A percentile compares a stretch with the other conserved stretches of the same genome.
Conservation (phyloP, 2,329 filamentous ascomycete genomes). For the Arthrobotrys sinensis region DNA sequence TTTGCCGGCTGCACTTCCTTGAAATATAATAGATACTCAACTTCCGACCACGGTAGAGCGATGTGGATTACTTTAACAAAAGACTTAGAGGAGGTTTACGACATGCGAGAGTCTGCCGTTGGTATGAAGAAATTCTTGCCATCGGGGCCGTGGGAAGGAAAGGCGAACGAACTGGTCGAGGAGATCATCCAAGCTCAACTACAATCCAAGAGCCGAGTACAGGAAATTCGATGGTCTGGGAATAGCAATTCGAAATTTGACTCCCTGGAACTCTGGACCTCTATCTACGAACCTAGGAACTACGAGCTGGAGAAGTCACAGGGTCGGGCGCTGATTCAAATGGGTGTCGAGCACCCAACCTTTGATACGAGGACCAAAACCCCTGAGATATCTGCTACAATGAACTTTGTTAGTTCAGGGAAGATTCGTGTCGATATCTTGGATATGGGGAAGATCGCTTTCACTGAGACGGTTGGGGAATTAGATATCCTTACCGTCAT, state of each 20-base stretch:
- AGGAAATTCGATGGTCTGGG: slow-evolving; percentile 55
- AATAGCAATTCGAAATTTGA: slow-evolving; percentile 60
- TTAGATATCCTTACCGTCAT: slow-evolving; percentile 51
- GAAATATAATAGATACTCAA: slow-evolving; percentile 80
- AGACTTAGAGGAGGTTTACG: slow-evolving; percentile 74
- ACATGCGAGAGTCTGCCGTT: slow-evolving; percentile 71
- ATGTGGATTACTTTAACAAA: slow-evolving; percentile 79
- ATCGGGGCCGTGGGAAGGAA: slow-evolving; percentile 82
- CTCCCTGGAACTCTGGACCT: slow-evolving; percentile 56
- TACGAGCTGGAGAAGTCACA: slow-evolving; percentile 54
- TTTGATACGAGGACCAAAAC: slow-evolving; percentile 54
- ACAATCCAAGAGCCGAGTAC: slow-evolving; percentile 72
- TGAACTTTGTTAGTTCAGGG: slow-evolving; percentile 51
- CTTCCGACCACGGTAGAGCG: slow-evolving; percentile 76
- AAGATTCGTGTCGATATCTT: slow-evolving; percentile 59
- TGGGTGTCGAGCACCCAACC: slow-evolving; percentile 47
- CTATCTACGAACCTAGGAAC: slow-evolving; percentile 51
- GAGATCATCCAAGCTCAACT: slow-evolving; percentile 89
- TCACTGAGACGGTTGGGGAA: slow-evolving; percentile 50
- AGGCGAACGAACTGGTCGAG: slow-evolving; percentile 82
- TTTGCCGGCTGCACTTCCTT: slow-evolving; percentile 82
- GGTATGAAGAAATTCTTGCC: slow-evolving; percentile 80
- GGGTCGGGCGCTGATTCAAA: slow-evolving; percentile 39
- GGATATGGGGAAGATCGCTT: slow-evolving; percentile 58
- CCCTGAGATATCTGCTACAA: slow-evolving; percentile 50